Evolutionary conservation across 2,329 filamentous ascomycete genomes (phyloP).

Genomic region (Lachnellula willkommii): DNA sequence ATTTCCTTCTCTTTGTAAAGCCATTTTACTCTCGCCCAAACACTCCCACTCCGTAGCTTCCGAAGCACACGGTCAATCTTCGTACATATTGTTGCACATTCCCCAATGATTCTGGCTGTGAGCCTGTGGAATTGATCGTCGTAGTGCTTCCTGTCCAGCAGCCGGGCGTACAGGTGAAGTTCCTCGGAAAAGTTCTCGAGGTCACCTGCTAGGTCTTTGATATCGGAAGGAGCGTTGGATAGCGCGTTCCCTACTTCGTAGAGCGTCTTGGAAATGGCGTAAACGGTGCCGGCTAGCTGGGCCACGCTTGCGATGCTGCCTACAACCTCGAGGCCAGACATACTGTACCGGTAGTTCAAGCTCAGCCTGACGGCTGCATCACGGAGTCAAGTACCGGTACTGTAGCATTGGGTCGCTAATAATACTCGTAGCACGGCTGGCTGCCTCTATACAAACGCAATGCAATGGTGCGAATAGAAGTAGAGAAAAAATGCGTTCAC

Average conservation of each 20-base stretch:
- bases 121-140: conserved; percentile 14
- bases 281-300: conserved; percentile 16
- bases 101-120: conserved; percentile 18
- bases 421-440: no score
- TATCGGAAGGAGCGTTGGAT: conserved; percentile 17
- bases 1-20: conserved; percentile 20
- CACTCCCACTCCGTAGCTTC: conserved; percentile 9
- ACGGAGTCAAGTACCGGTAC: not conserved
- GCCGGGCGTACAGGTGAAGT: conserved; percentile 7
- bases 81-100: conserved; percentile 17
- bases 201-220: conserved; percentile 17
- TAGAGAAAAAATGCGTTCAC: no score
- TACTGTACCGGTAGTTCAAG: not conserved
- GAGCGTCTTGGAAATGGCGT: conserved; percentile 14
- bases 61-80: conserved; percentile 16
- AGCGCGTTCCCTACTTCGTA: conserved; percentile 15
- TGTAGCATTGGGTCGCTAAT: no score
- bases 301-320: conserved; percentile 13
- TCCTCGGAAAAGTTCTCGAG: conserved; percentile 17
- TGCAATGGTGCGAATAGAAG: not conserved
- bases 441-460: not conserved
- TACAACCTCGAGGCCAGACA: conserved; percentile 14
- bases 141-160: conserved; percentile 15
- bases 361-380: not conserved
- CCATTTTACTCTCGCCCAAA: conserved; percentile 17